Evolutionary conservation across 805 yeast genomes (phyloP).

Genomic region (Candida ponderosae): DNA sequence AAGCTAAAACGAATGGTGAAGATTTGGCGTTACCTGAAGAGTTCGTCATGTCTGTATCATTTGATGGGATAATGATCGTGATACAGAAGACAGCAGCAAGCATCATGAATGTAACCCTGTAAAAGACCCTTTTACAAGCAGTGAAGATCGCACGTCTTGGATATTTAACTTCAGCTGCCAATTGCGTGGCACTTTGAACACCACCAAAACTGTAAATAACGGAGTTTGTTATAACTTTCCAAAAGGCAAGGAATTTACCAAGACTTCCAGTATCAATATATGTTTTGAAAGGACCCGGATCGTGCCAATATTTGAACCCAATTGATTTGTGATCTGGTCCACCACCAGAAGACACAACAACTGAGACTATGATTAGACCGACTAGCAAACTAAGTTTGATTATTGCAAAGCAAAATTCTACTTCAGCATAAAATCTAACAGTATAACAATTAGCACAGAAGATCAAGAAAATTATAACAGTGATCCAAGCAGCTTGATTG

Average conservation of each 20-base stretch:
- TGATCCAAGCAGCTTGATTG: constrained; percentile 37
- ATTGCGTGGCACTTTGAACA: constrained; percentile 61
- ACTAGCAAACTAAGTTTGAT: constrained; percentile 43
- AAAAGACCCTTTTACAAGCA: constrained; percentile 63
- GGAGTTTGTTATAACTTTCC: constrained; percentile 56
- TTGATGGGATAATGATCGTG: constrained; percentile 61
- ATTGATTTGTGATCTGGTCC: constrained; percentile 67
- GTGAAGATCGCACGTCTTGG: constrained; percentile 65
- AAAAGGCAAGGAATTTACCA: constrained; percentile 55
- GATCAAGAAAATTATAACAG: constrained; percentile 30
- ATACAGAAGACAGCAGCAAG: constrained; percentile 51
- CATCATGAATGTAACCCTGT: constrained; percentile 61
- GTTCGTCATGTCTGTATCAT: constrained; percentile 37
- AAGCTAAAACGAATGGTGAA: constrained; percentile 82
- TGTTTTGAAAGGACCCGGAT: constrained; percentile 53
- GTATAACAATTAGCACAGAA: constrained; percentile 26
- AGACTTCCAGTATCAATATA: constrained; percentile 31
- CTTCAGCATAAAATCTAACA: constrained; percentile 36
- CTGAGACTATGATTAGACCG: constrained; percentile 42
- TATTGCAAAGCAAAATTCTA: constrained; percentile 45
- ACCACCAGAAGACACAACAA: constrained; percentile 59
- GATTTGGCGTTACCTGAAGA: constrained; percentile 59
- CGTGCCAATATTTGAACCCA: constrained; percentile 64
- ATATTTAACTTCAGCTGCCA: constrained; percentile 66
- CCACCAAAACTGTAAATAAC: constrained; percentile 61